A percentile compares a stretch with the other conserved stretches of the same genome.
Evolutionary conservation across 495 filamentous ascomycete species (phyloP).

Genomic region (Filosporella fistucella): DNA sequence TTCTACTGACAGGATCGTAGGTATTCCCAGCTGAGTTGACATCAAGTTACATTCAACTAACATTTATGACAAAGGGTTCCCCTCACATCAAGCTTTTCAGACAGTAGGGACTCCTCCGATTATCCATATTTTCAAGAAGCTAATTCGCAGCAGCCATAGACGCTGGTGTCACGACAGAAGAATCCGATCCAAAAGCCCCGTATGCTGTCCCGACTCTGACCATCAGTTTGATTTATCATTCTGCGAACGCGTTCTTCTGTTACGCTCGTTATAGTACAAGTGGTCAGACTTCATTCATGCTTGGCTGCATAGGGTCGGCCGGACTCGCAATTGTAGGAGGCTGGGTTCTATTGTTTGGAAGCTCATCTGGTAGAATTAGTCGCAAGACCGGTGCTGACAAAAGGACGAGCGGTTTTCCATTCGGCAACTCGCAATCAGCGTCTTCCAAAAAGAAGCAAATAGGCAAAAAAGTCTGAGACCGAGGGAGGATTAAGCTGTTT

Average conservation of each 20-base stretch:
- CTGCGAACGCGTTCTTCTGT: slow-evolving; percentile 56
- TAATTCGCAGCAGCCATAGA: slow-evolving; percentile 2
- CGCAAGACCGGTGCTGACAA: slow-evolving; percentile 74
- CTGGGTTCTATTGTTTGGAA: slow-evolving; percentile 75
- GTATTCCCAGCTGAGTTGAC: no score
- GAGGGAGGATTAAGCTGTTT: neutral
- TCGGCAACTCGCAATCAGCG: slow-evolving; percentile 59
- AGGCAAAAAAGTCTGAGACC: slow-evolving; percentile 12
- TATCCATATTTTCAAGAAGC: neutral
- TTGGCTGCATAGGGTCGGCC: slow-evolving; percentile 48
- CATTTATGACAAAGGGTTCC: no score
- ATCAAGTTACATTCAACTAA: no score
- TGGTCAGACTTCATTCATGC: slow-evolving; percentile 46
- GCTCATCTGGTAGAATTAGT: slow-evolving; percentile 56
- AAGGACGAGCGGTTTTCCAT: slow-evolving; percentile 77
- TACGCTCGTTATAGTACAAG: slow-evolving; percentile 59
- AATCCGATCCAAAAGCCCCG: slow-evolving; percentile 51
- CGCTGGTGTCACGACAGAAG: slow-evolving; percentile 34
- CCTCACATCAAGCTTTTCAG: slow-evolving; percentile 41
- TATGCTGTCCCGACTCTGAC: slow-evolving; percentile 66
- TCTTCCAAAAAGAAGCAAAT: slow-evolving; percentile 47
- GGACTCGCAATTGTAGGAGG: slow-evolving; percentile 56
- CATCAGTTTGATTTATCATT: slow-evolving; percentile 63
- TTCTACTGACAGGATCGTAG: slow-evolving; percentile 69
- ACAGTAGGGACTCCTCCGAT: slow-evolving; percentile 10